phyloP scores from a whole-genome alignment of 2,329 filamentous ascomycete species.

The Paradendryphiella salina region DNA sequence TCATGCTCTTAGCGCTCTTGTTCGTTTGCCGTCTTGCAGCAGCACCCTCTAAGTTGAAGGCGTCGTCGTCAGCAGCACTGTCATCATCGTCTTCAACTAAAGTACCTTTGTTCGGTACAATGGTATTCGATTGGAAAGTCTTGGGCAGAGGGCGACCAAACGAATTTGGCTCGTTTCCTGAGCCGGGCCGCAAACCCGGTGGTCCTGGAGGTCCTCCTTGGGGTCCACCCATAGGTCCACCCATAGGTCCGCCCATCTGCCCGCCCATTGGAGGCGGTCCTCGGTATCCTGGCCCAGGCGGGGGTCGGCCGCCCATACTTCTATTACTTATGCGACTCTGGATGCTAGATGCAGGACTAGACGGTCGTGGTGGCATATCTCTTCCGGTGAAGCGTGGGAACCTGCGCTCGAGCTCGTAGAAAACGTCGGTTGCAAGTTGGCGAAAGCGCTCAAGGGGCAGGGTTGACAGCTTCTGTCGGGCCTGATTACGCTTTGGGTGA shows the following conservation, averaged over 20 bases:
- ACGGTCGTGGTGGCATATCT: constrained; percentile 66
- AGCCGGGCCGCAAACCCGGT: constrained; percentile 38
- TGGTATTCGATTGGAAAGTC: constrained; percentile 92
- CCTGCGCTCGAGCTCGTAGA: constrained; percentile 87
- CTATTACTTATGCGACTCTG: constrained; percentile 57
- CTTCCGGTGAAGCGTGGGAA: constrained; percentile 77
- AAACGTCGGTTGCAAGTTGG: constrained; percentile 93
- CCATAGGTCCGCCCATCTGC: constrained; percentile 7
- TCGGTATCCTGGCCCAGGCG: constrained; percentile 38
- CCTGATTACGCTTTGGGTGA: constrained; percentile 96
- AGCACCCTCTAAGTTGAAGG: constrained; percentile 62
- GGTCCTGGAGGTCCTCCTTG: constrained; percentile 51
- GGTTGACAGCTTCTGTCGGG: constrained; percentile 91
- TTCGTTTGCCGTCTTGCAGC: constrained; percentile 52
- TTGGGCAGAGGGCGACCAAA: constrained; percentile 80
- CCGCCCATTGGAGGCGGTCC: constrained; percentile 26
- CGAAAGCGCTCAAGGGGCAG: constrained; percentile 84
- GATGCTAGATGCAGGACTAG: constrained; percentile 66
- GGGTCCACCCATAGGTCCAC: constrained; percentile 38
- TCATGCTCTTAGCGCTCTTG: constrained; percentile 44
- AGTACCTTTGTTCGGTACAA: constrained; percentile 95
- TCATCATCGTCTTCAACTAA: constrained; percentile 85
- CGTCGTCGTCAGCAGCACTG: constrained; percentile 59
- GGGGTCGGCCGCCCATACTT: constrained; percentile 53
- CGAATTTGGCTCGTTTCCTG: constrained; percentile 53